phyloP scores from a whole-genome alignment of 192 early-diverging fungal genomes.

The Coemansia sp. region DNA sequence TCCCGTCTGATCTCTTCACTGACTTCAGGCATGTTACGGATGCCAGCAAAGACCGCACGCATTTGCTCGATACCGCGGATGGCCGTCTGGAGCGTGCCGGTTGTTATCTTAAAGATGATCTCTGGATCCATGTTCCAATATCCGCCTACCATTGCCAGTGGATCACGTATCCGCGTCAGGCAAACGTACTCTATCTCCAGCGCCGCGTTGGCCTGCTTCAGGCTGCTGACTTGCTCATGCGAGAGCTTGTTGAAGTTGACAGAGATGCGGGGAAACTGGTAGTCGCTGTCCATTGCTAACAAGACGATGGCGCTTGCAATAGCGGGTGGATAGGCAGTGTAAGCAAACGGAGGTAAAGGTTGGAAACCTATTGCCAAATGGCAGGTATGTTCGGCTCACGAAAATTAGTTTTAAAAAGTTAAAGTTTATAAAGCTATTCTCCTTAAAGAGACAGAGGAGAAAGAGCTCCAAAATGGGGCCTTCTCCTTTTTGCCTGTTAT shows the following conservation, averaged over 20 bases:
- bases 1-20: conserved; percentile 4
- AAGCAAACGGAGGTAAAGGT: too few relatives aligned
- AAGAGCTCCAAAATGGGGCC: too few relatives aligned
- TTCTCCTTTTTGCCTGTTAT: too few relatives aligned
- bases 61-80: conserved; percentile 30
- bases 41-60: conserved; percentile 16
- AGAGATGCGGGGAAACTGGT: neutral
- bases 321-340: neutral
- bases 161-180: conserved; percentile 38
- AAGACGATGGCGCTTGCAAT: neutral
- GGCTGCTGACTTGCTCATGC: conserved; percentile 15
- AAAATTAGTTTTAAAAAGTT: too few relatives aligned
- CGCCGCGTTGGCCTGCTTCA: conserved; percentile 5
- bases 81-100: conserved; percentile 23
- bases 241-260: neutral
- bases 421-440: too few relatives aligned
- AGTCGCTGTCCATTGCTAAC: neutral
- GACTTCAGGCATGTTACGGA: neutral
- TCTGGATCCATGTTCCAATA: conserved; percentile 48
- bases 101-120: conserved; percentile 20
- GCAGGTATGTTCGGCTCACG: too few relatives aligned
- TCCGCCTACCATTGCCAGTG: conserved; percentile 39
- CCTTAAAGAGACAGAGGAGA: too few relatives aligned
- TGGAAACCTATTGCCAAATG: too few relatives aligned
- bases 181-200: conserved; percentile 25